A percentile compares a stretch with the other conserved stretches of the same genome.
Conservation (phyloP, 202 grass and related monocot species). For the Zizania palustris region DNA sequence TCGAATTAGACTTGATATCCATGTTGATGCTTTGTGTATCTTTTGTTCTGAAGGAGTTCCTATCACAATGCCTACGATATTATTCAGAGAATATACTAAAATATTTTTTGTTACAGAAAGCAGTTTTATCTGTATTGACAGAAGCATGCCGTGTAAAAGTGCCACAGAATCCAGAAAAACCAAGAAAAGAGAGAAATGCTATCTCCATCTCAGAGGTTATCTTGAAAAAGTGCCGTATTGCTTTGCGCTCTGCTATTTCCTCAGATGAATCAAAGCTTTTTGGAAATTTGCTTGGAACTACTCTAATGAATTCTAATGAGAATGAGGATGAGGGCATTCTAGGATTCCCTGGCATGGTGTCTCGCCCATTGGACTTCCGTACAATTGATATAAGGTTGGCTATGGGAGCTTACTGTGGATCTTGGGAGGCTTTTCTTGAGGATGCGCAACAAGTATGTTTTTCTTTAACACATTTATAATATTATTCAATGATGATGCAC, state of each 20-base stretch:
- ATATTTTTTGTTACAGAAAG: slow-evolving; percentile 69
- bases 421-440: slow-evolving; percentile 91
- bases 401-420: slow-evolving; percentile 80
- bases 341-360: slow-evolving; percentile 96
- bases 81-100: slow-evolving; percentile 18
- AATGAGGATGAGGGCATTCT: slow-evolving; percentile 96
- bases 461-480: slow-evolving; percentile 42
- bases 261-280: slow-evolving; percentile 84
- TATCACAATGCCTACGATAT: no score
- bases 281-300: slow-evolving; percentile 93
- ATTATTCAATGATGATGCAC: slow-evolving; percentile 19
- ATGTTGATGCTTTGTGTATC: not conserved
- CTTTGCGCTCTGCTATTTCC: slow-evolving; percentile 67
- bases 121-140: slow-evolving; percentile 75
- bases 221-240: slow-evolving; percentile 84
- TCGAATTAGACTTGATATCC: slow-evolving; percentile 24
- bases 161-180: slow-evolving; percentile 56
- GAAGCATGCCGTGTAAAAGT: slow-evolving; percentile 63
- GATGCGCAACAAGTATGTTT: slow-evolving; percentile 86
- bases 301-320: slow-evolving; percentile 82
- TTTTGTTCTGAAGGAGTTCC: no score
- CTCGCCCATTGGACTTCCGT: slow-evolving; percentile 91
- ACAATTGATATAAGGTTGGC: slow-evolving; percentile 96
- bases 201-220: slow-evolving; percentile 78
- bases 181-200: slow-evolving; percentile 53